phyloP scores from a whole-genome alignment of 305 asterid species.

The Stenogyne calaminthoides region DNA sequence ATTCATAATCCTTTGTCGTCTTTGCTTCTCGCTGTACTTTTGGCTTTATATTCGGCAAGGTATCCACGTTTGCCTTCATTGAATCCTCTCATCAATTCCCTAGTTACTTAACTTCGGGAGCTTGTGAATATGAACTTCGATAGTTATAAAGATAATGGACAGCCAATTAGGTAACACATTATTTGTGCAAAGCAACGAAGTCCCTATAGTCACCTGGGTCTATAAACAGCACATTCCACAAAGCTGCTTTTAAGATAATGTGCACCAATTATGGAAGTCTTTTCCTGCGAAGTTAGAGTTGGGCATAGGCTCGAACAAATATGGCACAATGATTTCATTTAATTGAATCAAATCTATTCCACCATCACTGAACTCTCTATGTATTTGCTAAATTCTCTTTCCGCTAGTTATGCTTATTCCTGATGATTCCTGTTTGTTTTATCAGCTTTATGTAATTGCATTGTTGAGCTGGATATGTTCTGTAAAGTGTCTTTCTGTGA shows the following conservation, averaged over 20 bases:
- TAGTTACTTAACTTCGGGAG: not conserved
- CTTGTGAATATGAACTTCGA: conserved; percentile 9
- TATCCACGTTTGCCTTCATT: conserved; percentile 5
- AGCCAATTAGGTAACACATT: conserved; percentile 1
- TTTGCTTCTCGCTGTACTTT: not conserved
- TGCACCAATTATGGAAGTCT: not conserved
- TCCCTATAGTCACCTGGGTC: not conserved
- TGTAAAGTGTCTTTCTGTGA: conserved; percentile 30
- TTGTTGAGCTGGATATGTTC: conserved; percentile 6
- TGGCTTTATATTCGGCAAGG: conserved; percentile 6
- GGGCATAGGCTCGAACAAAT: conserved; percentile 4
- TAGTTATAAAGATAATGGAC: not conserved
- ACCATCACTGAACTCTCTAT: not conserved
- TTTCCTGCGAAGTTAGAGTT: conserved; percentile 15
- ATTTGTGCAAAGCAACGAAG: not conserved
- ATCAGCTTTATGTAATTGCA: conserved; percentile 16
- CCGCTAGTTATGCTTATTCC: conserved; percentile 8
- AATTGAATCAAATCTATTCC: not conserved
- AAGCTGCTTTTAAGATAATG: conserved; percentile 8
- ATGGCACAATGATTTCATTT: conserved; percentile 17
- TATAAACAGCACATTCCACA: not conserved
- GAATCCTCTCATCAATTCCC: conserved; percentile 1
- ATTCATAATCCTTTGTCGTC: not conserved
- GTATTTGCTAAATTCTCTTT: not conserved
- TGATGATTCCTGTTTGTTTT: not conserved